Conservation (phyloP, 2,329 filamentous ascomycete species). For the Diaporthe ilicicola region DNA sequence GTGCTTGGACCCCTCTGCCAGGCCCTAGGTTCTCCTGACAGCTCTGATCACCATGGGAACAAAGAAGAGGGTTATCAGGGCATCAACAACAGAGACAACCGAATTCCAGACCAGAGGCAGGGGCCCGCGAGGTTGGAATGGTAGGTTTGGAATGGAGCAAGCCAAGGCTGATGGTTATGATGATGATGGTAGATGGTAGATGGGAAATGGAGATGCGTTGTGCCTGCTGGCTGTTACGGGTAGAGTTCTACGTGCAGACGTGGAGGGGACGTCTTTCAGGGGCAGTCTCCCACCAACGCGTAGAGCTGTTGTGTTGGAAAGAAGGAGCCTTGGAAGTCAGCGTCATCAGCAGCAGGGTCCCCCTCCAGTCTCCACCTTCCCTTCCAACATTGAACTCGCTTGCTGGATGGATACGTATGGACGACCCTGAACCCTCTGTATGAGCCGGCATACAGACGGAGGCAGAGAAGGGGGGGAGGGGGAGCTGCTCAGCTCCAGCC, state of each 20-base stretch:
- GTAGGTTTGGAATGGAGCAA: slow-evolving; percentile 1
- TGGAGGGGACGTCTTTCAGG: neutral
- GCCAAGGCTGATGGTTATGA: neutral
- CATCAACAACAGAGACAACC: neutral
- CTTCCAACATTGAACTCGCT: neutral
- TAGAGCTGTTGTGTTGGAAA: neutral
- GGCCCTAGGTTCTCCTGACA: slow-evolving; percentile 1
- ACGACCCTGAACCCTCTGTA: neutral
- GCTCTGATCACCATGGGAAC: slow-evolving; percentile 7
- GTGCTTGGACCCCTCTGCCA: neutral
- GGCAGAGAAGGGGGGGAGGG: neutral
- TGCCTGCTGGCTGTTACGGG: slow-evolving; percentile 8
- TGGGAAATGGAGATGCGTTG: neutral
- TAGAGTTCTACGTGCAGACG: no score
- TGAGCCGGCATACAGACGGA: neutral
- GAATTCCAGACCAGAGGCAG: slow-evolving; percentile 7
- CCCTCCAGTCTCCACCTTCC: neutral
- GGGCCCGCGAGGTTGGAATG: neutral
- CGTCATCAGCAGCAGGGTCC: slow-evolving; percentile 7
- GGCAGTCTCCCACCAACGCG: neutral
- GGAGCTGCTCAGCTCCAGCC: slow-evolving; percentile 2
- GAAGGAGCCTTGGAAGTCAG: slow-evolving; percentile 6
- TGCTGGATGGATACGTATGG: neutral
- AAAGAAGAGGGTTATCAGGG: neutral
- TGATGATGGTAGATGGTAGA: neutral